Evolutionary conservation across 2,329 filamentous ascomycete species (phyloP).

Genomic region (Waltergamsia citrina): DNA sequence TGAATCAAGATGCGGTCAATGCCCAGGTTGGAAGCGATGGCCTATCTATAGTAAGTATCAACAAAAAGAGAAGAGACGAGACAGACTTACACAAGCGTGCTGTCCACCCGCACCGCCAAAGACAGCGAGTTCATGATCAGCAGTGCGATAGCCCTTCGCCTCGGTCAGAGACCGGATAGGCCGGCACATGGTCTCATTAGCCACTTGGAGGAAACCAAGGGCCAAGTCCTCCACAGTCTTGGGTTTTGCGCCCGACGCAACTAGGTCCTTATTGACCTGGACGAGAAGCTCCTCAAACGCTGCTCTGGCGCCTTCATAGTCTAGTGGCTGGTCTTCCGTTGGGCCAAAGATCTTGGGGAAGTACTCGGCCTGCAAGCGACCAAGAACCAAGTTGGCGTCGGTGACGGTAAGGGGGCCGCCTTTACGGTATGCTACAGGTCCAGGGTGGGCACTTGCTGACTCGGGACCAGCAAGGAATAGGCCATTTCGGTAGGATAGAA

Average conservation of each 20-base stretch:
- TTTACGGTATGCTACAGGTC: slow-evolving; percentile 84
- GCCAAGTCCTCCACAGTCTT: slow-evolving; percentile 69
- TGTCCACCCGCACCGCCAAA: slow-evolving; percentile 90
- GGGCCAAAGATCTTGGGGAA: slow-evolving; percentile 94
- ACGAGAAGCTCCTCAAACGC: slow-evolving; percentile 67
- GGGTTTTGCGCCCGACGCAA: slow-evolving; percentile 1
- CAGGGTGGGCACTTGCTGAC: slow-evolving; percentile 79
- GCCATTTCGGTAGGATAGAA: slow-evolving; percentile 47
- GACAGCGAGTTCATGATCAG: slow-evolving; percentile 76
- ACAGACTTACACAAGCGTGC: slow-evolving; percentile 58
- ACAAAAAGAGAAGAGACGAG: not conserved
- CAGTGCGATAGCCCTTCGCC: slow-evolving; percentile 83
- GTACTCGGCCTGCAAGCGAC: slow-evolving; percentile 76
- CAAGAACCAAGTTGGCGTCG: slow-evolving; percentile 80
- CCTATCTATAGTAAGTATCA: not conserved
- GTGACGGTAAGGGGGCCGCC: slow-evolving; percentile 83
- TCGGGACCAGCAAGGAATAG: slow-evolving; percentile 86
- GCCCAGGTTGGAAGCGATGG: slow-evolving; percentile 75
- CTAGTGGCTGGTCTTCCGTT: slow-evolving; percentile 73
- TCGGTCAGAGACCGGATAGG: slow-evolving; percentile 87
- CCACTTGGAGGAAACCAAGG: slow-evolving; percentile 83
- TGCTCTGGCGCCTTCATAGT: slow-evolving; percentile 63
- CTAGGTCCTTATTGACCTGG: slow-evolving; percentile 61
- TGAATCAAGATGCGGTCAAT: slow-evolving; percentile 81
- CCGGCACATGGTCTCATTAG: slow-evolving; percentile 84